These are phyloP conservation scores for Escallonia rubra DNA, from an alignment of 129 eudicot genomes.

Conservation along the genomic window DNA sequence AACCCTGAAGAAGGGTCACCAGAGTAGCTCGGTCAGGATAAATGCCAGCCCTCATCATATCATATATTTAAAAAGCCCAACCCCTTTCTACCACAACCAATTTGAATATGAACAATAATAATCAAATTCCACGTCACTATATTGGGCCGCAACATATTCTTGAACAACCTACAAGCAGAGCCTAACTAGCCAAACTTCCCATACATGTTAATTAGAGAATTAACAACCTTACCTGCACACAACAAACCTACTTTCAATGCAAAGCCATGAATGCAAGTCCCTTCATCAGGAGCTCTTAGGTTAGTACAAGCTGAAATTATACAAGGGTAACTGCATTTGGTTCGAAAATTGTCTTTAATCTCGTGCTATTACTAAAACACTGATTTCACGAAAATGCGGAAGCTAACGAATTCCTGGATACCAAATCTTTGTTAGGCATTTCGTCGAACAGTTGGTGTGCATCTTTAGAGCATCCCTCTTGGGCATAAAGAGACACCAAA, in stretches of 20 bases:
- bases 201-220: conserved; percentile 46
- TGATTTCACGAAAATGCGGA: conserved; percentile 26
- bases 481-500: no score
- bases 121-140: conserved; percentile 56
- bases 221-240: conserved; percentile 33
- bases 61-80: conserved; percentile 16
- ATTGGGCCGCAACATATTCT: conserved; percentile 21
- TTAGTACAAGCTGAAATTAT: conserved; percentile 32
- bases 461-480: no score
- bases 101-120: conserved; percentile 26
- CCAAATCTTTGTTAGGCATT: conserved; percentile 44
- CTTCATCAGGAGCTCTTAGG: conserved; percentile 15
- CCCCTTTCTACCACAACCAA: conserved; percentile 18
- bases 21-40: conserved; percentile 49
- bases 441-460: conserved; percentile 51
- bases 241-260: conserved; percentile 35
- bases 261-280: conserved; percentile 38
- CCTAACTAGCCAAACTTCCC: conserved; percentile 29
- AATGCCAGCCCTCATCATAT: conserved; percentile 32
- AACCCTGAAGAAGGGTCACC: conserved; percentile 37
- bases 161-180: conserved; percentile 22
- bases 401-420: conserved; percentile 44
- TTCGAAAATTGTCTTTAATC: conserved; percentile 17
- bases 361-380: conserved; percentile 27
- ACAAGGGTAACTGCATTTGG: conserved; percentile 49